Evolutionary conservation across 768 basidiomycete species (phyloP), one percentile per base, ranked within the genome.

Genomic region (Pleurotus pulmonarius): DNA sequence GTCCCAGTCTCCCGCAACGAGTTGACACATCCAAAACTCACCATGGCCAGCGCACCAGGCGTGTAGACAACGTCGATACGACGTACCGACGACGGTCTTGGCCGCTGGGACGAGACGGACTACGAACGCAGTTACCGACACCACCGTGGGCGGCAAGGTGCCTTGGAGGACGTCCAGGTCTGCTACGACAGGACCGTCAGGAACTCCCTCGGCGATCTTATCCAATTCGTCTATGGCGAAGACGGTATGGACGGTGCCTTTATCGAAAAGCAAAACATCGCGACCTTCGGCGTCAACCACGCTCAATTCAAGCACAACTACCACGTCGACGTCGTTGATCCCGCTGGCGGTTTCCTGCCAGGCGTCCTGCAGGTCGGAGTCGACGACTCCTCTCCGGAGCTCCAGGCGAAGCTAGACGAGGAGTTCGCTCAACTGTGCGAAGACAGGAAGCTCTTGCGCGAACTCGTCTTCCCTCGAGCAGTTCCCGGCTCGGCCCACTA

Each of bases 201-300:
- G 54, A 99, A 99, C 67, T 98, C 97, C 2, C 81, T 96, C 3
- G 96, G 96, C 13, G 95, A 98, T 70, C 83, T 99, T 37, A 81
- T 99, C 25, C 94, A 98, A 67, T 98, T 97, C 69, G 80, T 93
- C 18, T 99, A 99, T 61, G 97, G 97, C 25, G 97, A 99, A 68
- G 97, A 99, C 65, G 96, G 96, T 44, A 97, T 98, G 91, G 96
- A 98, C 66, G 96, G 92, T 58, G 92, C 93, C 0, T 94, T 87
- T 70, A 96, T 98, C 68, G 96, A 98, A 75, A 90, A 89, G 60
- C 96, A 98, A 73, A 87, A 81, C 48, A 87, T 97, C 51, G 92
- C 95, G 62, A 92, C 91, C 0, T 94, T 93, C 60, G 86, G 83
- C 18, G 75, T 96, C 58, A 89, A 81, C 62, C 71, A 88, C 93